Evolutionary conservation across 768 basidiomycete genomes (phyloP), one percentile per base, ranked within the genome.

Genomic region (Hypholoma sublateritium): DNA sequence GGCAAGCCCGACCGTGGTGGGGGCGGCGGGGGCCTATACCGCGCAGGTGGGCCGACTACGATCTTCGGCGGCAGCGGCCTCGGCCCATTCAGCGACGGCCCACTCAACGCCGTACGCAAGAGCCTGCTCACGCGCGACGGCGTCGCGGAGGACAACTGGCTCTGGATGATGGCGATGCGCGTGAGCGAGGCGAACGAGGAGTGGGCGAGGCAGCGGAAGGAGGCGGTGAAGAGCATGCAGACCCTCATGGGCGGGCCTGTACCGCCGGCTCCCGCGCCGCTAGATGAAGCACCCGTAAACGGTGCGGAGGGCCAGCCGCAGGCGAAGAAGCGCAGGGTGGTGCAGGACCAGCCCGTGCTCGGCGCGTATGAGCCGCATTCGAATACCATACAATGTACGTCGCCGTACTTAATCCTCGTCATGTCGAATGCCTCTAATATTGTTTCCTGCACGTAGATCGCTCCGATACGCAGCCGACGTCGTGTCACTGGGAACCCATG

Each of bases 41-140:
- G 91, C 44, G 86, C 93, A 0, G 94, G 95, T 0, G 95, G 95
- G 0, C 91, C 94, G 0, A 96, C 95, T 1, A 98, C 96, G 0
- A 82, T 95, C 43, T 98, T 97, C 63, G 95, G 91, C 16, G 82
- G 82, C 0, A 79, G 79, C 14, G 95, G 95, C 0, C 83, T 86
- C 77, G 92, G 93, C 2, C 93, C 95, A 0, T 96, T 86, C 70
- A 91, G 90, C 55, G 91, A 93, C 63, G 92, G 92, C 1, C 93
- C 92, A 0, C 74, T 93, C 57, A 91, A 89, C 60, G 88, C 88
- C 0, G 91, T 94, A 57, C 81, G 91, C 64, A 93, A 95, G 72
- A 86, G 88, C 22, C 69, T 89, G 65, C 70, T 95, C 54, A 80
- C 84, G 43, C 78, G 89, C n/a, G 88, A 91, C 57, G 91, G 93